Evolutionary conservation across 2,329 filamentous ascomycete genomes (phyloP).

Genomic region (Venturiaceae sp.): DNA sequence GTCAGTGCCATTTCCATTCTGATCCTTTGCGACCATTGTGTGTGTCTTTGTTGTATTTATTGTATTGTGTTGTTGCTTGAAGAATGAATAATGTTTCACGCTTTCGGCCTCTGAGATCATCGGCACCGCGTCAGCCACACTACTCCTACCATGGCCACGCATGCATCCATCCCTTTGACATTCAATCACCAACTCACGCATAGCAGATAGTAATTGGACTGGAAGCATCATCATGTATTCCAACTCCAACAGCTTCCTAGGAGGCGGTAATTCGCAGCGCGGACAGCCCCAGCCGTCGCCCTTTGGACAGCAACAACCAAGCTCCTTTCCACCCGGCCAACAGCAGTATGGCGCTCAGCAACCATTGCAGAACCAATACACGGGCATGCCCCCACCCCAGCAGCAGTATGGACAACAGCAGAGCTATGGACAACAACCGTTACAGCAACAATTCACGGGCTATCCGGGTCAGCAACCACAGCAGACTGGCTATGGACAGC

Average conservation of each 20-base stretch:
- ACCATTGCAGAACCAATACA: constrained; percentile 52
- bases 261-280: constrained; percentile 65
- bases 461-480: constrained; percentile 54
- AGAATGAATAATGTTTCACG: neutral
- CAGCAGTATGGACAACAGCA: constrained; percentile 39
- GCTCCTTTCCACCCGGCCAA: constrained; percentile 40
- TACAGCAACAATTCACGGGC: constrained; percentile 41
- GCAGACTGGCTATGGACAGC: constrained; percentile 50
- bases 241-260: constrained; percentile 76
- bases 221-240: constrained; percentile 60
- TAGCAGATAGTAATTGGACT: neutral
- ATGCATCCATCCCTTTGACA: neutral
- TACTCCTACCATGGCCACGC: neutral
- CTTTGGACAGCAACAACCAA: constrained; percentile 46
- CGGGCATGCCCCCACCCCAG: constrained; percentile 44
- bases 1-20: constrained; percentile 17
- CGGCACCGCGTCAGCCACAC: neutral
- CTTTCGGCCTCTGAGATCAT: neutral
- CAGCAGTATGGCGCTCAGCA: constrained; percentile 45
- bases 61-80: constrained; percentile 17
- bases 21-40: constrained; percentile 10
- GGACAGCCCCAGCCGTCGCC: constrained; percentile 46
- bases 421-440: constrained; percentile 45
- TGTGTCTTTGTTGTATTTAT: too few species aligned
- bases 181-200: neutral